Conservation (phyloP, 2,329 filamentous ascomycete species). For the Dactylella cylindrospora region DNA sequence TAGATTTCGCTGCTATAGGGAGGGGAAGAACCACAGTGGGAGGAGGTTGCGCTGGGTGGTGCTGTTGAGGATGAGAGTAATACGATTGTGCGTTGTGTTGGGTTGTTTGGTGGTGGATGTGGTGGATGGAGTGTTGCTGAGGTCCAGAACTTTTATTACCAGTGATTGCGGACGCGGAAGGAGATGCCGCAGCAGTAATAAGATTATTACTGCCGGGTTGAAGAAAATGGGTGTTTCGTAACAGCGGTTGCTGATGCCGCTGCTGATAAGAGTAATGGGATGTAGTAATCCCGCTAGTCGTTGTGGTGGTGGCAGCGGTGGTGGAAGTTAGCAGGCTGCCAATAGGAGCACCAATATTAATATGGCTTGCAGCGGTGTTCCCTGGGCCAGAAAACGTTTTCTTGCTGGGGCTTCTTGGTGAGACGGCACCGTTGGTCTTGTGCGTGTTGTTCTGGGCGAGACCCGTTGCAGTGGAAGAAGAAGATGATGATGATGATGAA, state of each 20-base stretch:
- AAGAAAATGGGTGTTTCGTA: too few species aligned
- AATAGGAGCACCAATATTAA: not conserved
- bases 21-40: slow-evolving; percentile 3
- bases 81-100: not conserved
- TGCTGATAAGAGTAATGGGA: slow-evolving; percentile 29
- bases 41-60: not conserved
- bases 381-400: slow-evolving; percentile 26
- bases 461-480: too few species aligned
- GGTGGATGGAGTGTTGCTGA: slow-evolving; percentile 24
- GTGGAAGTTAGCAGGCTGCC: not conserved
- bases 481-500: too few species aligned
- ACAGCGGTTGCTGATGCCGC: not conserved
- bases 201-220: too few species aligned
- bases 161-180: too few species aligned
- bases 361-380: slow-evolving; percentile 31
- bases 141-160: slow-evolving; percentile 6
- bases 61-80: not conserved
- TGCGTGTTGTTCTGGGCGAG: not conserved
- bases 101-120: not conserved
- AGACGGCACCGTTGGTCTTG: not conserved
- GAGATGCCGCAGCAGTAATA: too few species aligned
- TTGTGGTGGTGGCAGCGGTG: not conserved
- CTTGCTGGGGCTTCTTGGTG: not conserved
- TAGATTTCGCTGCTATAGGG: slow-evolving; percentile 9
- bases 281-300: slow-evolving; percentile 15